Evolutionary conservation across 129 eudicot genomes (phyloP).

Genomic region (Artemisia tridentata): DNA sequence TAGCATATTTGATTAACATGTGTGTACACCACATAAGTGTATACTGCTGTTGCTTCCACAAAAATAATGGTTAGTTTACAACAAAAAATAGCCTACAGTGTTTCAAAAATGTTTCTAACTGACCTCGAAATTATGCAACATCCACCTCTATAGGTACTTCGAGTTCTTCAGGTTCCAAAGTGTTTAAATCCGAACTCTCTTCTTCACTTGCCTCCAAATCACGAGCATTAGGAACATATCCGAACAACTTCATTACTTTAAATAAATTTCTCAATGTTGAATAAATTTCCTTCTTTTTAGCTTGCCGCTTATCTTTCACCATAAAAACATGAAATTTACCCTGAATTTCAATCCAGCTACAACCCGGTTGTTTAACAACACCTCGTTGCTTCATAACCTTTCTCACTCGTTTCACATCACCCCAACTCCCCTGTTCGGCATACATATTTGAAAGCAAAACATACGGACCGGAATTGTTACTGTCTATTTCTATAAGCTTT

Average conservation of each 20-base stretch:
- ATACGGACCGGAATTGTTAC: conserved; percentile 34
- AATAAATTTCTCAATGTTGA: conserved; percentile 18
- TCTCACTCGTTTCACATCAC: conserved; percentile 33
- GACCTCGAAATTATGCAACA: background rate
- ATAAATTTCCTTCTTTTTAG: conserved; percentile 31
- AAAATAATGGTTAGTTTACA: conserved; percentile 4
- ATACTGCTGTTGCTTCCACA: too few species aligned
- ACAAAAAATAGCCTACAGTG: background rate
- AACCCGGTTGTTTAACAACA: conserved; percentile 39
- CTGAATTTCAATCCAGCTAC: conserved; percentile 41
- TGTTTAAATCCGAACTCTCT: conserved; percentile 7
- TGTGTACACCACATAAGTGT: too few species aligned
- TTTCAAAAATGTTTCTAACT: too few species aligned
- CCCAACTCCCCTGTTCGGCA: conserved; percentile 42
- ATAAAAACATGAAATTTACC: too few species aligned
- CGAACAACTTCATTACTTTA: too few species aligned
- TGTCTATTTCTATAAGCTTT: conserved; percentile 17
- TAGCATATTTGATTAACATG: too few species aligned
- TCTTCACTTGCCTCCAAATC: conserved; percentile 37
- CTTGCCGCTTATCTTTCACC: too few species aligned
- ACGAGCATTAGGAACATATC: conserved; percentile 10
- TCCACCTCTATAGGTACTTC: conserved; percentile 8
- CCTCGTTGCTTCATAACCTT: conserved; percentile 21
- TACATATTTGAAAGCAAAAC: conserved; percentile 44
- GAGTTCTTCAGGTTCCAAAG: background rate